Evolutionary conservation across 2,329 filamentous ascomycete genomes (phyloP).

Genomic region (Alternaria conjuncta): DNA sequence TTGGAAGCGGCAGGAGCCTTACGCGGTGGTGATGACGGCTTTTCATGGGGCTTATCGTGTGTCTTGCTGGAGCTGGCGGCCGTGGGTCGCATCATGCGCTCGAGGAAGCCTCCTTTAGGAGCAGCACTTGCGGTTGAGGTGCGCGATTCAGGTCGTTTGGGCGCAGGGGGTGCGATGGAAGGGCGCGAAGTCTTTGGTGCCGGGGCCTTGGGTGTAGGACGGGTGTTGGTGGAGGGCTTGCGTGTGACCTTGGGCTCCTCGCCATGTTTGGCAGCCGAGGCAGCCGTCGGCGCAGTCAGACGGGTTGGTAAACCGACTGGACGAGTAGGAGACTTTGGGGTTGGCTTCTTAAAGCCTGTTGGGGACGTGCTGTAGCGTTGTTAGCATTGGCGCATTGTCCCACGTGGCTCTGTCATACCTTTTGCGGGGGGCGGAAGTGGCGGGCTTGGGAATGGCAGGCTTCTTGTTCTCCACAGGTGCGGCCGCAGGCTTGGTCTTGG

Average conservation of each 20-base stretch:
- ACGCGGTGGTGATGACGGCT: slow-evolving; percentile 53
- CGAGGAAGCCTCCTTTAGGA: slow-evolving; percentile 74
- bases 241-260: slow-evolving; percentile 48
- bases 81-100: slow-evolving; percentile 83
- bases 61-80: slow-evolving; percentile 72
- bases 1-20: slow-evolving; percentile 32
- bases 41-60: slow-evolving; percentile 61
- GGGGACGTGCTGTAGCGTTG: slow-evolving; percentile 26
- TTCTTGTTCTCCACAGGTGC: slow-evolving; percentile 19
- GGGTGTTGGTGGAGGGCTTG: slow-evolving; percentile 49
- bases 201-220: slow-evolving; percentile 36
- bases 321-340: slow-evolving; percentile 68
- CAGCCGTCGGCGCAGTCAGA: slow-evolving; percentile 72
- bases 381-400: slow-evolving; percentile 7
- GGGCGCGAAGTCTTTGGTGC: slow-evolving; percentile 42
- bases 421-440: slow-evolving; percentile 12
- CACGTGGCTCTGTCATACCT: slow-evolving; percentile 15
- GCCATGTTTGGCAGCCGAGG: slow-evolving; percentile 68
- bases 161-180: slow-evolving; percentile 43
- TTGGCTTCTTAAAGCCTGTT: slow-evolving; percentile 47
- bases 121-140: slow-evolving; percentile 60
- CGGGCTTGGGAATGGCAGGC: slow-evolving; percentile 17
- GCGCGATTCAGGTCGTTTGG: slow-evolving; percentile 60
- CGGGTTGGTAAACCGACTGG: slow-evolving; percentile 71
- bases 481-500: slow-evolving; percentile 16